A percentile compares a stretch with the other conserved stretches of the same genome.
These are phyloP conservation scores for Wallacemonas sp. DNA, from an alignment of 208 protist species.

Conservation along the genomic window DNA sequence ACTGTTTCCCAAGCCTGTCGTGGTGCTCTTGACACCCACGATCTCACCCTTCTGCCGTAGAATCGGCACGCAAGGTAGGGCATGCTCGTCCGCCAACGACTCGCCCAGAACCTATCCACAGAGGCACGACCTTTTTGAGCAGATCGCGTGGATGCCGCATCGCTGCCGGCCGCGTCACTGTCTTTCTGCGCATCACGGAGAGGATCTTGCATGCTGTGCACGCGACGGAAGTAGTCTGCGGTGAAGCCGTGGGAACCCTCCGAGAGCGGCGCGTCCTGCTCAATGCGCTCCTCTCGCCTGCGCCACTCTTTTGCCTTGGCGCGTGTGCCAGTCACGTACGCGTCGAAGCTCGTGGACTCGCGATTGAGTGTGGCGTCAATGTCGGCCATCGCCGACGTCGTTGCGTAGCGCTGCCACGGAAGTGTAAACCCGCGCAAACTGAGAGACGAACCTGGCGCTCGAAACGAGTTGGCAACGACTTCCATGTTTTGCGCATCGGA, in stretches of 20 bases:
- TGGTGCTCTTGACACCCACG: slow-evolving; percentile 17
- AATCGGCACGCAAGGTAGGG: slow-evolving; percentile 24
- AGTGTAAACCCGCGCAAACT: slow-evolving; percentile 56
- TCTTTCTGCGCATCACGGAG: slow-evolving; percentile 18
- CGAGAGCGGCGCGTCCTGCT: slow-evolving; percentile 25
- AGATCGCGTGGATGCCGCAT: too few relatives aligned
- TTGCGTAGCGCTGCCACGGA: slow-evolving; percentile 67
- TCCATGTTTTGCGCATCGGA: slow-evolving; percentile 22
- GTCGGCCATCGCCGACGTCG: slow-evolving; percentile 18
- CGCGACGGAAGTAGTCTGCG: slow-evolving; percentile 56
- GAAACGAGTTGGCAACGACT: slow-evolving; percentile 47
- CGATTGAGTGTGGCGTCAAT: slow-evolving; percentile 29
- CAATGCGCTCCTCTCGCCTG: slow-evolving; percentile 31
- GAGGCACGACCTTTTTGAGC: neutral
- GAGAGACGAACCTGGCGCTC: slow-evolving; percentile 55
- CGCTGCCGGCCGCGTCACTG: slow-evolving; percentile 1
- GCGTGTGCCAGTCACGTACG: slow-evolving; percentile 43
- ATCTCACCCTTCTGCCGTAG: slow-evolving; percentile 22
- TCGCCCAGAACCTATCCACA: slow-evolving; percentile 1
- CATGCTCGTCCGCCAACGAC: neutral
- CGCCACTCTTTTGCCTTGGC: slow-evolving; percentile 29
- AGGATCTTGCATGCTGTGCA: slow-evolving; percentile 16
- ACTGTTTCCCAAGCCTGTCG: slow-evolving; percentile 27
- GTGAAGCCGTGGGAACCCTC: slow-evolving; percentile 78
- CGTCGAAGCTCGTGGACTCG: slow-evolving; percentile 26